Base-by-base conservation (phyloP, 805 yeast genomes). In the Wickerhamiella cacticola region DNA sequence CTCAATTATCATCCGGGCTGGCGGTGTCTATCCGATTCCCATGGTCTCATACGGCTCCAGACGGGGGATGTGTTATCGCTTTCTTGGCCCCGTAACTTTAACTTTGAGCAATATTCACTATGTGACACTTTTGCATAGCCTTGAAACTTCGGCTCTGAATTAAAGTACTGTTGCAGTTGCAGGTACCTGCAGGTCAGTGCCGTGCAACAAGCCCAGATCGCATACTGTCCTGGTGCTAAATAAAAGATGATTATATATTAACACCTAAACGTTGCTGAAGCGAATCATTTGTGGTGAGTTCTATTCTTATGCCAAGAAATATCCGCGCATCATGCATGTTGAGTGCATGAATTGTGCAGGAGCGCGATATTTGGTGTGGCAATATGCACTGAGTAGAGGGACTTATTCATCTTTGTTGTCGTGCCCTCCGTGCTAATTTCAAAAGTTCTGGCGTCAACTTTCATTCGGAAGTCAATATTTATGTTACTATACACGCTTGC, bases 341-440 rank as follows among this genome's bases (percentile, higher is more conserved):
- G 36, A 10, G 36, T 31, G 36, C 36, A 31, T 31, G 19, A 19
- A 31, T 31, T 19, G 36, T 31, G 36, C 36, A 31, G 36, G 36
- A 31, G 36, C 36, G 36, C 41, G 41, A 36, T 36, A 19, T 22
- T 36, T 36, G 41, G 41, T 36, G 41, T 36, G 41, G 41, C 41
- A 36, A 36, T 15, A 41, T 41, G 45, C 45, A 29, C 36, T 31
- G 36, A 18, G 19, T 18, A 19, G 18, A 26, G 5, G 36, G 28
- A 19, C 36, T 41, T 41, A 41, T 29, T 41, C 45, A 41, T 41
- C 45, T 31, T 41, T 41, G 45, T 41, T 41, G 34, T 41, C 13
- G 45, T 41, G 28, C 22, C 19, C 38, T 41, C 31, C 38, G 18
- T 25, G 24, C 43, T 24, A 16, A 16, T 16, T n/a, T 26, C 43